Evolutionary conservation across 768 basidiomycete species (phyloP).

Genomic region (Psilocybe azurescens): DNA sequence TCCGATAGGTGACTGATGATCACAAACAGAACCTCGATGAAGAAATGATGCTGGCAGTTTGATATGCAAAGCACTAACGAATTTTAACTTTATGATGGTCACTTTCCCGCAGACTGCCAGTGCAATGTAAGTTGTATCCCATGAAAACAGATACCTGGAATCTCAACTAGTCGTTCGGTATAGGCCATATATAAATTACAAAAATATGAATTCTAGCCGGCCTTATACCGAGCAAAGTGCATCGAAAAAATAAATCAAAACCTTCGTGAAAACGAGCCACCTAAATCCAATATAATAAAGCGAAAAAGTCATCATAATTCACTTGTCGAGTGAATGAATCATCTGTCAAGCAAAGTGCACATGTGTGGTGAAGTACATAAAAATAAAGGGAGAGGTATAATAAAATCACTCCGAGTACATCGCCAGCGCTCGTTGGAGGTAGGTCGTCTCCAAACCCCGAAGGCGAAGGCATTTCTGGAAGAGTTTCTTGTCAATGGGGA

Average conservation of each 20-base stretch:
- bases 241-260: conserved; percentile 1
- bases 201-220: conserved; percentile 13
- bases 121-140: too few species aligned
- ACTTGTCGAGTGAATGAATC: not conserved
- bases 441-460: conserved; percentile 63
- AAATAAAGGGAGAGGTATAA: not conserved
- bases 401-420: conserved; percentile 23
- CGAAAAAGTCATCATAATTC: not conserved
- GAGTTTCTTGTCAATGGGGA: conserved; percentile 73
- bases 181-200: conserved; percentile 20
- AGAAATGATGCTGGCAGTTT: too few species aligned
- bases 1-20: too few species aligned
- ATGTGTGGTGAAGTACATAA: not conserved
- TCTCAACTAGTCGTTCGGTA: not conserved
- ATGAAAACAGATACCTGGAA: too few species aligned
- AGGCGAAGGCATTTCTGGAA: conserved; percentile 78
- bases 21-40: too few species aligned
- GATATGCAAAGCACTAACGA: too few species aligned
- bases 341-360: not conserved
- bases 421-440: conserved; percentile 44
- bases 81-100: too few species aligned
- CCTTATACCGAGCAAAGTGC: not conserved
- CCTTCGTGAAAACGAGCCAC: not conserved
- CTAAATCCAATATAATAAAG: conserved; percentile 2
- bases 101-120: too few species aligned